Evolutionary conservation across 108 stramenopile species (phyloP), one percentile per base, ranked within the genome.

Genomic region (Stephanodiscus minutulus): DNA sequence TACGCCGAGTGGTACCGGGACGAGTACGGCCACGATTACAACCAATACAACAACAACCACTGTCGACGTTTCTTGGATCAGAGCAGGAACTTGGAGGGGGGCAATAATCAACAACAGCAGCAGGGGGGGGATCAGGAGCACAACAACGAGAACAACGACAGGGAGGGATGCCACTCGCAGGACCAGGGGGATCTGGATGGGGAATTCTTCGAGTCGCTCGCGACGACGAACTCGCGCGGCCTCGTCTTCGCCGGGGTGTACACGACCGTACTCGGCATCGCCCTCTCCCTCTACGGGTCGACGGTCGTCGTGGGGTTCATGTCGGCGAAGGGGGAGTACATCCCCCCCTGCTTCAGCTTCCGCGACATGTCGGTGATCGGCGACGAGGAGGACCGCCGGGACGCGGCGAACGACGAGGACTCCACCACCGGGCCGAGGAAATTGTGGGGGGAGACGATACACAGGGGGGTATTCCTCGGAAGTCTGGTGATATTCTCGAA

Each of bases 251-350:
- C 88, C 12, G 85, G 85, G 0, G 72, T 91, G 1, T 91, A 89
- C 54, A 88, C 86, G 6, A 83, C 88, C 58, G 44, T 91, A 1
- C 37, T 94, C 13, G 86, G 89, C 0, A 66, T 87, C 31, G 85
- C 77, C n/a, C 39, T 94, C 29, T 71, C 75, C 25, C 62, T 89
- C 29, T 94, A 89, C 62, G 92, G 92, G 10, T 81, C 79, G 12
- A 89, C 88, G 35, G 88, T 89, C 7, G 84, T 94, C 63, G 86
- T 94, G 9, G 92, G 92, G 7, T 94, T 91, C 66, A 91, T 87
- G 50, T 88, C 88, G 11, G 55, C 88, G 33, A 83, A 86, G 33
- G 92, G 92, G 18, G 88, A 84, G 39, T 94, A 91, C 59, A 91
- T 94, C 55, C 87, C 87, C 25, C 92, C 92, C 1, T 91, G 90